Base-by-base conservation (phyloP, 75 land plant species). In the Ceratopteris richardii region DNA sequence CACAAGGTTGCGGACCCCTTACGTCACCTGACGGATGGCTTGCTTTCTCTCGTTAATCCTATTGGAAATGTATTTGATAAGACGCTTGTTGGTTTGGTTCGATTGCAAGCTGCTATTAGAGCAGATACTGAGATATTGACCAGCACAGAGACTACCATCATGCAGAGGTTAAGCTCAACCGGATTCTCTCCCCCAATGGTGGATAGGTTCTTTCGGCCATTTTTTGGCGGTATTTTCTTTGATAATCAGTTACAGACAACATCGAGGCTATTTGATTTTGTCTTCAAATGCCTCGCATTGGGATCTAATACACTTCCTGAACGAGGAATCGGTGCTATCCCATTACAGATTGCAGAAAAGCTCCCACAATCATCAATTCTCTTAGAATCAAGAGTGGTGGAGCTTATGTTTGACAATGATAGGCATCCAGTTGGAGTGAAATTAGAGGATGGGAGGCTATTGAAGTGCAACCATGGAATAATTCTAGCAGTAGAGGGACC, bases 151-250 rank as follows among this genome's bases (percentile, higher is more conserved):
- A 61, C 67, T 9, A 30, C 78, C 4, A 79, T 84, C 37, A 17
- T 67, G 11, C 70, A 77, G 7, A 62, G 68, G 42, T 57, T 90
- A 51, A 40, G 56, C 50, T 29, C 21, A 1, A 48, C 54, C 31
- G 87, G 96, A 2, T 86, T 89, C 64, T 83, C 91, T 19, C 64
- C 65, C 17, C 44, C 82, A 16, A 81, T 88, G 46, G 56, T 93
- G 41, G 79, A 77, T n/a, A 47, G 85, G 27, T 93, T 93, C 72
- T 88, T 93, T 69, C 67, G 95, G 18, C 98, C 98, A 13, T 93
- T 93, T 52, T 81, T 93, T 56, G 98, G 90, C 40, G 98, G 98
- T 21, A 75, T 93, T 37, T 93, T 93, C 67, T 93, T 93, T 62
- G 95, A 93, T 61, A 58, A 44, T 12, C 83, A 83, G 59, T 85